These are phyloP conservation scores for Monilinia polystroma DNA, from an alignment of 2,329 filamentous ascomycete species.

Conservation along the genomic window DNA sequence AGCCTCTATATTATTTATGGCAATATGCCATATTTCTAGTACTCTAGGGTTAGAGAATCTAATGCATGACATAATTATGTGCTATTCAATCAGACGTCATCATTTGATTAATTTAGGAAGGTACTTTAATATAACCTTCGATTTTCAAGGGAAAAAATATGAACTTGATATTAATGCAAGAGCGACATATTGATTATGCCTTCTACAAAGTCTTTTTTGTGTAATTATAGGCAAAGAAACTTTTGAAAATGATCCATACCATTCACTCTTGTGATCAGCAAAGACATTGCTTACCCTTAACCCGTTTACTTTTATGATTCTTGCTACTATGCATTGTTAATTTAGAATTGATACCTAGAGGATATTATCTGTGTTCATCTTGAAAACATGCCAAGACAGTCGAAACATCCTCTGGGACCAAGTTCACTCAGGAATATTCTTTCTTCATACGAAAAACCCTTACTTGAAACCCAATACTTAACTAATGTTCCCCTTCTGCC, in stretches of 20 bases:
- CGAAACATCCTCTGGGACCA: rapidly evolving
- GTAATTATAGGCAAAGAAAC: rapidly evolving
- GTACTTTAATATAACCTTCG: neutral
- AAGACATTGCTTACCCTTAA: neutral
- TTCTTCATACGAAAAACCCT: neutral
- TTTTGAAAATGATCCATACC: neutral
- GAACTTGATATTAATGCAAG: neutral
- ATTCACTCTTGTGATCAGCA: too few relatives aligned
- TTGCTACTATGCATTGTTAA: neutral
- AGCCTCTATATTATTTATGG: too few relatives aligned
- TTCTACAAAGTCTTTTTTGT: neutral
- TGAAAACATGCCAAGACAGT: neutral
- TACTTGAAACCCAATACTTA: neutral
- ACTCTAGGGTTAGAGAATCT: too few relatives aligned
- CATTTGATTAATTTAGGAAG: neutral
- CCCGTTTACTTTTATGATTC: neutral
- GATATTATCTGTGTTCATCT: neutral
- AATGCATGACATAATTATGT: too few relatives aligned
- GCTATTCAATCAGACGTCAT: neutral
- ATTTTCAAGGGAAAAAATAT: too few relatives aligned
- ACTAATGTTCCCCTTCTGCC: neutral
- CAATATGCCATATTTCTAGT: too few relatives aligned
- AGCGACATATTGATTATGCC: neutral
- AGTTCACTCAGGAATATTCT: neutral
- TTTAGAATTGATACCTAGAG: neutral